Base-by-base conservation (phyloP, 2,329 filamentous ascomycete species). In the Colletotrichum simmondsii region DNA sequence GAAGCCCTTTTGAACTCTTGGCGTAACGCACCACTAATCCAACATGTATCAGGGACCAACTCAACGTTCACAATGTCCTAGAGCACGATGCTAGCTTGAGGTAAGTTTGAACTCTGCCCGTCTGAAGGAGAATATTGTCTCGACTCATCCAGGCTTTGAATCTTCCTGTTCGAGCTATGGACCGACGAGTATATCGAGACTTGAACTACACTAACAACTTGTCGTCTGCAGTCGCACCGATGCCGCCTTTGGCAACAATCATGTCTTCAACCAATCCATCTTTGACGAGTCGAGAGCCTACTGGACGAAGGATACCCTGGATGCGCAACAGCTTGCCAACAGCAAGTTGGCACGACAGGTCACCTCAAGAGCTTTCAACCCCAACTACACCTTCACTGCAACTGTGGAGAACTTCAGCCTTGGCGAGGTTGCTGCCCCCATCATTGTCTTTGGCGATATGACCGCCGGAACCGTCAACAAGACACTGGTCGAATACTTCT, bases 191-290 rank as follows among this genome's bases (percentile, higher is more conserved):
- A 35, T 35, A 35, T 35, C 3, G 2, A 42, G 37, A 42, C 5
- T 19, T 42, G 37, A 5, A 7, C 14, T 42, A 7, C 16, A 19
- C 37, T 42, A 16, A 42, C 37, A 46, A 10, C 10, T 16, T 59
- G 26, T 28, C 28, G 26, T 28, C 28, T 6, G 2, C 28, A 87
- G 84, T 53, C 87, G 87, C 30, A 76, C 80, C 2, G 88, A 90
- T 70, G 85, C 83, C 10, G 86, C 80, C 81, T 84, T 88, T 65
- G 88, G 87, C 26, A 85, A 86, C 77, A 86, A 86, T 75, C 83
- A 87, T 75, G 68, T 84, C 68, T 90, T 90, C 81, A 88, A 90
- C 78, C 79, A 85, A 65, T 84, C 82, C 2, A 77, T 89, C 74
- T 90, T 89, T 77, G 83, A 86, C 64, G 78, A 83, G 68, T 84